Evolutionary conservation across 441 rosid genomes (phyloP).

Genomic region (Daphne laureola): DNA sequence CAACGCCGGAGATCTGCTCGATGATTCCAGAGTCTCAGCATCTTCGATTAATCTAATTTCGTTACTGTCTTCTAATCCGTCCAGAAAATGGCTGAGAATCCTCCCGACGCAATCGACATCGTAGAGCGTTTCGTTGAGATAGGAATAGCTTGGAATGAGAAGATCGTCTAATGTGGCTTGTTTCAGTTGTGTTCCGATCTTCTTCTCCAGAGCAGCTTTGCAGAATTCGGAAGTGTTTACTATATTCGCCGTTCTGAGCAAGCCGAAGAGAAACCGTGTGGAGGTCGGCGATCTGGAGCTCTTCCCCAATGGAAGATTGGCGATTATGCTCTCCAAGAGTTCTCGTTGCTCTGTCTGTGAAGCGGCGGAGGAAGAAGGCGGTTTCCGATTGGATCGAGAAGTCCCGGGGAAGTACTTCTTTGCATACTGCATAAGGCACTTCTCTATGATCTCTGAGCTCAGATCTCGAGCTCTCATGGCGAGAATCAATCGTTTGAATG

Average conservation of each 20-base stretch:
- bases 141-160: constrained; percentile 65
- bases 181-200: constrained; percentile 56
- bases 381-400: constrained; percentile 42
- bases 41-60: constrained; percentile 21
- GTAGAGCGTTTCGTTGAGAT: constrained; percentile 62
- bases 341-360: constrained; percentile 59
- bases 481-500: constrained; percentile 38
- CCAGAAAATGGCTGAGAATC: constrained; percentile 46
- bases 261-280: constrained; percentile 37
- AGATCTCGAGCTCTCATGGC: constrained; percentile 42
- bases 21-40: constrained; percentile 15
- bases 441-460: constrained; percentile 41
- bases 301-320: constrained; percentile 42
- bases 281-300: constrained; percentile 36
- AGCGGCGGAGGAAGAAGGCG: constrained; percentile 32
- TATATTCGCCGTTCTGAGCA: constrained; percentile 51
- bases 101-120: constrained; percentile 66
- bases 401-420: constrained; percentile 55
- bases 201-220: constrained; percentile 43
- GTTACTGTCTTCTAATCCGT: constrained; percentile 28
- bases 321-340: constrained; percentile 44
- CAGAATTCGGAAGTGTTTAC: constrained; percentile 47
- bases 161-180: constrained; percentile 59
- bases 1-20: constrained; percentile 36
- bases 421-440: constrained; percentile 53